These are phyloP conservation scores for Xylaria longipes DNA, from an alignment of 495 filamentous ascomycete species.

Conservation along the genomic window DNA sequence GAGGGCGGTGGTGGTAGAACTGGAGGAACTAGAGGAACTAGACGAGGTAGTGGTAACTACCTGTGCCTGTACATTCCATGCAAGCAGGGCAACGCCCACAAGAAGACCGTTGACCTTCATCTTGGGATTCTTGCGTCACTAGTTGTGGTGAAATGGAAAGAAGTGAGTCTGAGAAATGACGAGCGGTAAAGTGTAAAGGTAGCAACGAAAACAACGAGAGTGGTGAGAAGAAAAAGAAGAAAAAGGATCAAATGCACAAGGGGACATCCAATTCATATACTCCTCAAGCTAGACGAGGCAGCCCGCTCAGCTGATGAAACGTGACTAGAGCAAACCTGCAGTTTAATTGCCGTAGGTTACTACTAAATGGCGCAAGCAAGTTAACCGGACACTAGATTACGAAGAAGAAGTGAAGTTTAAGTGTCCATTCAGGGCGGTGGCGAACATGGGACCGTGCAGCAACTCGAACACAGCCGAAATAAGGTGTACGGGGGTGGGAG, in stretches of 20 bases:
- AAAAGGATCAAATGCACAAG: not conserved
- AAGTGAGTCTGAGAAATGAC: not conserved
- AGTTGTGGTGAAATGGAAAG: no score
- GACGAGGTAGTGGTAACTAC: not conserved
- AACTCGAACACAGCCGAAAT: not conserved
- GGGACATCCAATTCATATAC: not conserved
- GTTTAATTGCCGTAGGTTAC: not conserved
- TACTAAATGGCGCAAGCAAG: not conserved
- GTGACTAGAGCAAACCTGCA: not conserved
- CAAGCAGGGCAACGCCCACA: not conserved
- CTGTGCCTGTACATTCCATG: slow-evolving; percentile 2
- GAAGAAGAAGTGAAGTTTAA: not conserved
- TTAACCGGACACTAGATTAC: not conserved
- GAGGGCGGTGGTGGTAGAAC: not conserved
- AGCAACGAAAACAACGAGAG: not conserved
- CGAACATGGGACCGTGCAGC: not conserved
- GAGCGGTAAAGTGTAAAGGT: not conserved
- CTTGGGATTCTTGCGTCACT: not conserved
- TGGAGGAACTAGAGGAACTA: not conserved
- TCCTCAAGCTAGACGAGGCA: not conserved
- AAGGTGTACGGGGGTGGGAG: not conserved
- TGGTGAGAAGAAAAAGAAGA: not conserved
- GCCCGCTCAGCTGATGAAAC: not conserved
- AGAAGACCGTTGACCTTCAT: slow-evolving; percentile 10
- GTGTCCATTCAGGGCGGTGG: not conserved